Evolutionary conservation across 2,329 filamentous ascomycete species (phyloP).

Genomic region (Pestalotiopsis fici): DNA sequence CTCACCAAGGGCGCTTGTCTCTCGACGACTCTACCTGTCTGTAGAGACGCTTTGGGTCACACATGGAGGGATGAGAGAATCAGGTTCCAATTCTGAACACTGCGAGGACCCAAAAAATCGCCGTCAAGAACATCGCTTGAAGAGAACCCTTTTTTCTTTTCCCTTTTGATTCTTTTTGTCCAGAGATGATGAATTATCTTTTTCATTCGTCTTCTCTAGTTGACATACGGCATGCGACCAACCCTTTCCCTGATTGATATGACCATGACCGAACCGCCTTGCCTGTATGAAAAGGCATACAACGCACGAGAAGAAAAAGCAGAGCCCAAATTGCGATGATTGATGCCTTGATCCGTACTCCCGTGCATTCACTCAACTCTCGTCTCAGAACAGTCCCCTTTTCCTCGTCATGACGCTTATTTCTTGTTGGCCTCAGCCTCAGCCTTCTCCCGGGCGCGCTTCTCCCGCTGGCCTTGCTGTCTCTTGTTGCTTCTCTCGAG

Average conservation of each 20-base stretch:
- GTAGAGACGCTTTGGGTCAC: no score
- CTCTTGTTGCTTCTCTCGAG: slow-evolving; percentile 81
- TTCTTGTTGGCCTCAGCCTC: slow-evolving; percentile 86
- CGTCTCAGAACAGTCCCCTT: slow-evolving; percentile 18
- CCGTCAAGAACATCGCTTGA: background rate
- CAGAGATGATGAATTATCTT: slow-evolving; percentile 13
- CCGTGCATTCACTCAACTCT: slow-evolving; percentile 24
- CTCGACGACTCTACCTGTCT: background rate
- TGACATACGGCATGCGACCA: slow-evolving; percentile 10
- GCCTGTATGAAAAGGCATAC: slow-evolving; percentile 2
- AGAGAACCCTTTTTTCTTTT: background rate
- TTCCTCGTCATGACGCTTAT: slow-evolving; percentile 51
- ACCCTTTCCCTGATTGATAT: slow-evolving; percentile 4
- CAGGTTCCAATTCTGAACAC: no score
- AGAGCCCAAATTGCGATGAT: slow-evolving; percentile 26
- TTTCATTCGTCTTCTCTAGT: slow-evolving; percentile 10
- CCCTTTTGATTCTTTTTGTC: background rate
- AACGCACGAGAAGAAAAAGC: slow-evolving; percentile 29
- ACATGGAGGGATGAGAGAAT: no score
- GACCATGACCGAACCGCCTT: slow-evolving; percentile 1
- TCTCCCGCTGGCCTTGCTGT: slow-evolving; percentile 82
- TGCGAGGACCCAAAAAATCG: no score
- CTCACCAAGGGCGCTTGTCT: background rate
- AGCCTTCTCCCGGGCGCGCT: slow-evolving; percentile 86
- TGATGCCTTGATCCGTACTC: slow-evolving; percentile 35